Evolutionary conservation across 345 rosid genomes (phyloP).

Genomic region (Limnanthes douglasii): DNA sequence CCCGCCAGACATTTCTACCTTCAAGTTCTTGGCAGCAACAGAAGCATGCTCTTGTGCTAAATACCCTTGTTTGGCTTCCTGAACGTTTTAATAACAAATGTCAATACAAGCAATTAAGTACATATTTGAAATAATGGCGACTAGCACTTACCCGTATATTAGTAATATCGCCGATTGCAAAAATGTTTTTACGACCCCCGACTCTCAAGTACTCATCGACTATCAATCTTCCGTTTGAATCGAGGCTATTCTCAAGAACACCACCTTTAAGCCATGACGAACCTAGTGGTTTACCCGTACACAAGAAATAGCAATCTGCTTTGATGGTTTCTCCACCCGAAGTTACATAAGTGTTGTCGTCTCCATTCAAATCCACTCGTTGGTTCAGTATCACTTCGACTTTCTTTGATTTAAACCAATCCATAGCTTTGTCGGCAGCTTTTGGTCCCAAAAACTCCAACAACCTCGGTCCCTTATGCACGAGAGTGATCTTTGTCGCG

Average conservation of each 20-base stretch:
- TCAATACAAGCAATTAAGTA: no score
- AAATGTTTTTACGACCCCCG: constrained; percentile 26
- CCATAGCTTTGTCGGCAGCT: constrained; percentile 31
- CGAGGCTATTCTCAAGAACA: no score
- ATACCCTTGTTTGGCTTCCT: constrained; percentile 81
- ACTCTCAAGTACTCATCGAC: constrained; percentile 39
- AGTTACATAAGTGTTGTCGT: constrained; percentile 31
- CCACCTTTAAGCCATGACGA: constrained; percentile 43
- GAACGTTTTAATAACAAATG: no score
- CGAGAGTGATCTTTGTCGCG: constrained; percentile 39
- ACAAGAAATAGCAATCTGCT: constrained; percentile 52
- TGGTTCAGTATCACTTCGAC: constrained; percentile 49
- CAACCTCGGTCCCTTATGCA: constrained; percentile 48
- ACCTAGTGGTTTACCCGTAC: constrained; percentile 34
- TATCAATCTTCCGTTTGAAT: constrained; percentile 29
- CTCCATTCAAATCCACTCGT: constrained; percentile 42
- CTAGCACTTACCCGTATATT: constrained; percentile 28
- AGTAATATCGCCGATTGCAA: constrained; percentile 47
- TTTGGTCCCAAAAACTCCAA: constrained; percentile 47
- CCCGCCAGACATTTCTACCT: constrained; percentile 37
- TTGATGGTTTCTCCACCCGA: constrained; percentile 40
- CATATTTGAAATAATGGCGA: no score
- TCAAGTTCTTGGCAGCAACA: constrained; percentile 54
- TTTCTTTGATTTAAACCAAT: constrained; percentile 41
- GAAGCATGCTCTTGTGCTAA: constrained; percentile 52